phyloP scores from a whole-genome alignment of 108 stramenopile species.

The Bacterosira constricta region DNA sequence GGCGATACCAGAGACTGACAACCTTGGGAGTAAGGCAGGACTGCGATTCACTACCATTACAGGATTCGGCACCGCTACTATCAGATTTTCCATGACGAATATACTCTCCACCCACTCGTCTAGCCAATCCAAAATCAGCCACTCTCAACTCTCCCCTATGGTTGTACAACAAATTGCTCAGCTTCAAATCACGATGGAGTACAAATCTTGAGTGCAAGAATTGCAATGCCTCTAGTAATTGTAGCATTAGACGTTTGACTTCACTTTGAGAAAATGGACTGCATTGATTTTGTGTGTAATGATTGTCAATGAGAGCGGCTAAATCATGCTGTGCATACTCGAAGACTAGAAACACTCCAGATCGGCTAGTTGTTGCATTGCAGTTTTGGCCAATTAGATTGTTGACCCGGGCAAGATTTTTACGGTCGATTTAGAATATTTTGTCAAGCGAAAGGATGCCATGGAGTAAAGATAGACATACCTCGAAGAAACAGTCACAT shows the following conservation, averaged over 20 bases:
- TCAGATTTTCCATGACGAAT: too few relatives aligned
- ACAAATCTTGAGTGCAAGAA: slow-evolving; percentile 66
- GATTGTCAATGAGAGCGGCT: slow-evolving; percentile 66
- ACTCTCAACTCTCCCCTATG: slow-evolving; percentile 57
- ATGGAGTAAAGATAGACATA: neutral
- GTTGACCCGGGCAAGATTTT: too few relatives aligned
- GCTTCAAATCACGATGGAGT: slow-evolving; percentile 88
- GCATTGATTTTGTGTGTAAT: slow-evolving; percentile 43
- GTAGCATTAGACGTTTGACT: slow-evolving; percentile 63
- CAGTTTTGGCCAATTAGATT: too few relatives aligned
- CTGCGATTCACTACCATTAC: neutral
- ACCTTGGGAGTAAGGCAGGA: slow-evolving; percentile 84
- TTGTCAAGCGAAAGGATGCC: neutral
- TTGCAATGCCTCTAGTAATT: slow-evolving; percentile 65
- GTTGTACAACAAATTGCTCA: slow-evolving; percentile 75
- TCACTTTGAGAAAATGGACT: slow-evolving; percentile 65
- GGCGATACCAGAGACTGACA: slow-evolving; percentile 92
- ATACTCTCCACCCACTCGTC: slow-evolving; percentile 50
- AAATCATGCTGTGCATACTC: slow-evolving; percentile 79
- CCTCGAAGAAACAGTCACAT: slow-evolving; percentile 72
- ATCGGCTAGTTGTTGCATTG: too few relatives aligned
- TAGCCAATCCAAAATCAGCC: slow-evolving; percentile 90
- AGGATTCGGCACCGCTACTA: neutral
- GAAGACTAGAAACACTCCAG: slow-evolving; percentile 84
- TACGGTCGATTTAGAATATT: too few relatives aligned